These are phyloP conservation scores for Ambrosiella beaveri DNA, from an alignment of 2,329 filamentous ascomycete species.

Conservation along the genomic window DNA sequence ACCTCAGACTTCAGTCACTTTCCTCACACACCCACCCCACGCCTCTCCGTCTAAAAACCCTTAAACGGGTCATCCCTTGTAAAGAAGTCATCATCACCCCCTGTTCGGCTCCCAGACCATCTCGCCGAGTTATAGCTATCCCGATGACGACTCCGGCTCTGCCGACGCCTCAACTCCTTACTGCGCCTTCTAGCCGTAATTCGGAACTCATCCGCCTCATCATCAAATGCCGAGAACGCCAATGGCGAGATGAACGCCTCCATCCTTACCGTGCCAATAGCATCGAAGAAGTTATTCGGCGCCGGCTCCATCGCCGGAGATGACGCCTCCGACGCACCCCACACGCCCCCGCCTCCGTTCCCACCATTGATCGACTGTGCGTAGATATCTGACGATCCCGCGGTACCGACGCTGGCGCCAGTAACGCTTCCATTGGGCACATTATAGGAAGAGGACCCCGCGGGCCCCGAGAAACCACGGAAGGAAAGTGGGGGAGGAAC, in stretches of 20 bases:
- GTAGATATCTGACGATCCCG: slow-evolving; percentile 43
- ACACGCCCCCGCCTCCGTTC: slow-evolving; percentile 16
- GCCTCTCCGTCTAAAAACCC: slow-evolving; percentile 30
- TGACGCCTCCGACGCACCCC: slow-evolving; percentile 30
- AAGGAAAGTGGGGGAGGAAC: slow-evolving; percentile 54
- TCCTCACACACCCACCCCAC: background rate
- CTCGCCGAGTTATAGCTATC: slow-evolving; percentile 31
- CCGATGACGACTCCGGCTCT: slow-evolving; percentile 36
- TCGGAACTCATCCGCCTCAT: slow-evolving; percentile 32
- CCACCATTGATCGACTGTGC: slow-evolving; percentile 23
- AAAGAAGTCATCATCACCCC: slow-evolving; percentile 37
- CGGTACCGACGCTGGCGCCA: slow-evolving; percentile 38
- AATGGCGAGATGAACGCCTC: slow-evolving; percentile 76
- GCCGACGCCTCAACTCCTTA: slow-evolving; percentile 35
- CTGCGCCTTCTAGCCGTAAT: slow-evolving; percentile 33
- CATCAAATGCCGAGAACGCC: slow-evolving; percentile 29
- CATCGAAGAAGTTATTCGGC: slow-evolving; percentile 58
- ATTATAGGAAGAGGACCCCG: slow-evolving; percentile 26
- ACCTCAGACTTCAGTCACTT: background rate
- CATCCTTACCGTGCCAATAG: slow-evolving; percentile 85
- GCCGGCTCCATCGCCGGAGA: slow-evolving; percentile 28
- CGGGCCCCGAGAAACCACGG: slow-evolving; percentile 55
- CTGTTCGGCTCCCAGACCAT: slow-evolving; percentile 14
- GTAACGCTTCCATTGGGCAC: slow-evolving; percentile 38
- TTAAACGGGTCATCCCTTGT: slow-evolving; percentile 41